phyloP scores from a whole-genome alignment of 2,329 filamentous ascomycete genomes.

The Truncatella angustata region DNA sequence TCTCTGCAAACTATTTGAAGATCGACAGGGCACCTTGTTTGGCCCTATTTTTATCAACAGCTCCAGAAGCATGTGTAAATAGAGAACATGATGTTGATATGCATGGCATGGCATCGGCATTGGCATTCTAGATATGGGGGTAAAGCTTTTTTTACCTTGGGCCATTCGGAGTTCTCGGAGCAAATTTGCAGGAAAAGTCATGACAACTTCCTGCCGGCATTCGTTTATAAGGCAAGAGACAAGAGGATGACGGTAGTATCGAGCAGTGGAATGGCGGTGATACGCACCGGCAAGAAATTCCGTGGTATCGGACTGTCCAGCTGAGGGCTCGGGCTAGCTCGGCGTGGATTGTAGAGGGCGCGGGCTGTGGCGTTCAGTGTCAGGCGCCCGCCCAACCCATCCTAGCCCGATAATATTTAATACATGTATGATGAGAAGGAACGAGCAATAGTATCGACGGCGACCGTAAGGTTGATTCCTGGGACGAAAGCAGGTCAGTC shows the following conservation, averaged over 20 bases:
- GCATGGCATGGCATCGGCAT: constrained; percentile 47
- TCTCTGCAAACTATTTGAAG: constrained; percentile 26
- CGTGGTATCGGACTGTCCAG: constrained; percentile 24
- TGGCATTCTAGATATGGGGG: constrained; percentile 45
- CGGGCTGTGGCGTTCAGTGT: constrained; percentile 19
- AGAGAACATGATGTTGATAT: constrained; percentile 49
- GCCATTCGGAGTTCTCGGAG: constrained; percentile 47
- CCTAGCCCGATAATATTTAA: constrained; percentile 41
- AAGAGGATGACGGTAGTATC: constrained; percentile 12
- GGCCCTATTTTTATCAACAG: constrained; percentile 28
- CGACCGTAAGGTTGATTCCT: constrained; percentile 1
- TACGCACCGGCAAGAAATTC: constrained; percentile 15
- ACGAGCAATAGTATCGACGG: constrained; percentile 16
- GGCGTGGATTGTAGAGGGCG: constrained; percentile 21
- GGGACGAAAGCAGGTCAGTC: not conserved
- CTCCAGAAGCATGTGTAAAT: constrained; percentile 44
- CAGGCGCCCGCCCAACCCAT: constrained; percentile 26
- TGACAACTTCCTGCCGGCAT: constrained; percentile 36
- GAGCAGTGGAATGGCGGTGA: constrained; percentile 8
- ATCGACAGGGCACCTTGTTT: constrained; percentile 26
- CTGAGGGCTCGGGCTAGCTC: constrained; percentile 33
- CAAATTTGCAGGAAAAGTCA: constrained; percentile 35
- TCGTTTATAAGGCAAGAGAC: constrained; percentile 40
- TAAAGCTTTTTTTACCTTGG: constrained; percentile 29
- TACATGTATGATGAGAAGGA: constrained; percentile 34